A percentile compares a stretch with the other conserved stretches of the same genome.
phyloP scores from a whole-genome alignment of 2,329 filamentous ascomycete species.

The Penicillium sp. region DNA sequence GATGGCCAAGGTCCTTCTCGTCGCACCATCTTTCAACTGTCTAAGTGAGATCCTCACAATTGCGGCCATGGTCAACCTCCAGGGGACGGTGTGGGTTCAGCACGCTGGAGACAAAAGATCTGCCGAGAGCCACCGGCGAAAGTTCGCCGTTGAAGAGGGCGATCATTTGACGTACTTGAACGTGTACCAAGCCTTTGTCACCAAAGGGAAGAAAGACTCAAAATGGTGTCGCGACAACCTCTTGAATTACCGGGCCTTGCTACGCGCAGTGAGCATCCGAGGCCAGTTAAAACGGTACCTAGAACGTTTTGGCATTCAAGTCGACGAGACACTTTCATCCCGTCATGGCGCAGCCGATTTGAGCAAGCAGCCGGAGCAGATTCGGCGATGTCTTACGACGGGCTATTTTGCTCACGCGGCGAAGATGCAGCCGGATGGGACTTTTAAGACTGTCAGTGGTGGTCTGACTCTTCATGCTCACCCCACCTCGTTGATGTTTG shows the following conservation, averaged over 20 bases:
- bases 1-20: slow-evolving; percentile 85
- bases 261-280: slow-evolving; percentile 77
- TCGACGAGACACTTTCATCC: slow-evolving; percentile 57
- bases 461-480: slow-evolving; percentile 78
- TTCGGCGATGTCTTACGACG: slow-evolving; percentile 78
- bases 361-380: slow-evolving; percentile 63
- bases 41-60: slow-evolving; percentile 85
- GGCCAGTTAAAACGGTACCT: slow-evolving; percentile 83
- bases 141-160: slow-evolving; percentile 88
- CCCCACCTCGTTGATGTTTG: slow-evolving; percentile 88
- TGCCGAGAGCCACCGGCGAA: slow-evolving; percentile 70
- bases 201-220: slow-evolving; percentile 74
- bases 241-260: slow-evolving; percentile 82
- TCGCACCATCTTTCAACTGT: slow-evolving; percentile 71
- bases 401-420: slow-evolving; percentile 94
- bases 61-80: slow-evolving; percentile 87
- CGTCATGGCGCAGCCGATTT: slow-evolving; percentile 31
- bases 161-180: slow-evolving; percentile 92
- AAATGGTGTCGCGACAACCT: slow-evolving; percentile 85
- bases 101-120: slow-evolving; percentile 73
- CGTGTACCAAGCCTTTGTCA: slow-evolving; percentile 85
- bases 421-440: slow-evolving; percentile 89
- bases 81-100: slow-evolving; percentile 78
- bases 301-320: slow-evolving; percentile 73
- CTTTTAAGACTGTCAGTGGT: slow-evolving; percentile 80